Evolutionary conservation across 2,329 filamentous ascomycete genomes (phyloP).

Genomic region (Pezicula carpinea): DNA sequence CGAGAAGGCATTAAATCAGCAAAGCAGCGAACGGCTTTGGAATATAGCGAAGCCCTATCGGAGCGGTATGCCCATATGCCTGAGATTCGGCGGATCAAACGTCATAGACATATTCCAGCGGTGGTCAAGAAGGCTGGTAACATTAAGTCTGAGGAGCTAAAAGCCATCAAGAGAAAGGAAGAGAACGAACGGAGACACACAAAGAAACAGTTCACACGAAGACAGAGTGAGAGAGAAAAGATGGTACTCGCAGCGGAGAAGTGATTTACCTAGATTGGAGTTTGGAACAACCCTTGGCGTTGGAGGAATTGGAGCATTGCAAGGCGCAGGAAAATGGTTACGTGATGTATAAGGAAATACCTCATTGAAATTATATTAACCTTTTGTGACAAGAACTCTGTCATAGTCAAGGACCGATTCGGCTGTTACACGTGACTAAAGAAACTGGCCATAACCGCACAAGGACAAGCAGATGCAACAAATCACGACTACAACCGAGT

Average conservation of each 20-base stretch:
- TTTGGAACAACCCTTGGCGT: slow-evolving; percentile 1
- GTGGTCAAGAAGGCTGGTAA: slow-evolving; percentile 92
- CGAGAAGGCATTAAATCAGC: slow-evolving; percentile 82
- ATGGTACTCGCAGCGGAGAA: slow-evolving; percentile 63
- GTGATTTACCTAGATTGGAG: slow-evolving; percentile 11
- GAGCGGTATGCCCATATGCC: slow-evolving; percentile 92
- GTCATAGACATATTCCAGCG: slow-evolving; percentile 88
- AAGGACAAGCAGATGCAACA: neutral
- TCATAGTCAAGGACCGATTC: too few relatives aligned
- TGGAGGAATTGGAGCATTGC: slow-evolving; percentile 6
- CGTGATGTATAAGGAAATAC: too few relatives aligned
- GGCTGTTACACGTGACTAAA: too few relatives aligned
- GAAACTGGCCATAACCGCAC: too few relatives aligned
- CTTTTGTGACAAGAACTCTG: too few relatives aligned
- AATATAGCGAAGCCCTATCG: slow-evolving; percentile 84
- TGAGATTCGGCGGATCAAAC: slow-evolving; percentile 83
- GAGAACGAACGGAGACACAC: slow-evolving; percentile 93
- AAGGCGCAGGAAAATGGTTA: slow-evolving; percentile 7
- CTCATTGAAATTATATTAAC: too few relatives aligned
- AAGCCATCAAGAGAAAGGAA: slow-evolving; percentile 80
- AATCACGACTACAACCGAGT: too few relatives aligned
- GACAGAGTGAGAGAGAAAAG: slow-evolving; percentile 83
- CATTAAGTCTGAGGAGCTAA: slow-evolving; percentile 88
- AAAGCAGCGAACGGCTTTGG: slow-evolving; percentile 78
- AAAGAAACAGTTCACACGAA: slow-evolving; percentile 72